Base-by-base conservation (phyloP, 805 yeast species). In the Candida caryicola region DNA sequence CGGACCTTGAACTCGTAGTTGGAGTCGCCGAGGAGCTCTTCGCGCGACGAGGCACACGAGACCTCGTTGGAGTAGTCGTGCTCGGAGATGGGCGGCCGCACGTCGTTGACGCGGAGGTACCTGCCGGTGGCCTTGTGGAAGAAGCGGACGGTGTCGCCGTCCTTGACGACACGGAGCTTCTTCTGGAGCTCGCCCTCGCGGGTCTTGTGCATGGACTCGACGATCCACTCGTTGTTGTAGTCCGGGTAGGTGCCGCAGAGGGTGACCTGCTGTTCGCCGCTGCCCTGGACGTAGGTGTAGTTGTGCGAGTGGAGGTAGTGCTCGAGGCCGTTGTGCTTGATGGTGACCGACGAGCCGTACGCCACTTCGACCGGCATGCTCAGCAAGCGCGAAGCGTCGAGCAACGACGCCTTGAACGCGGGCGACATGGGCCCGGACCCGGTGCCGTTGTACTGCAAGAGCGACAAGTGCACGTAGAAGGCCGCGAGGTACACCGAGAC, bases 11-110 rank as follows among this genome's bases (percentile, higher is more conserved):
- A 89, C 45, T 77, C 76, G 57, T 85, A 89, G 54, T 79, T 79
- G 29, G 73, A 69, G 47, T 85, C 85, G 13, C 87, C 93, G 2
- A 64, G 63, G 52, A 77, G 77, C 1, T 79, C 76, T 5, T 42
- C 44, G 5, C 69, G 59, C 59, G 75, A 76, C 4, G 91, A 93
- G 40, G 79, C 67, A 46, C 87, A 79, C 18, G 86, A 75, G 1
- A 89, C 95, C 60, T 89, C 95, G 46, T 74, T 76, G 54, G 89
- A 82, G 60, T 91, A 90, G 40, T 93, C 98, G 53, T 87, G 93
- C 55, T 87, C 95, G 7, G 91, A 77, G 18, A 89, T 77, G 7
- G 96, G 96, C 3, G 98, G 96, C 43, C 90, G 78, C 35, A 75
- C 51, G 44, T 85, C 85, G 46, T 73, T 79, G 16, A 88, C 84